These are phyloP conservation scores for Didymella pinodella DNA, from an alignment of 2,329 filamentous ascomycete species.

Conservation along the genomic window DNA sequence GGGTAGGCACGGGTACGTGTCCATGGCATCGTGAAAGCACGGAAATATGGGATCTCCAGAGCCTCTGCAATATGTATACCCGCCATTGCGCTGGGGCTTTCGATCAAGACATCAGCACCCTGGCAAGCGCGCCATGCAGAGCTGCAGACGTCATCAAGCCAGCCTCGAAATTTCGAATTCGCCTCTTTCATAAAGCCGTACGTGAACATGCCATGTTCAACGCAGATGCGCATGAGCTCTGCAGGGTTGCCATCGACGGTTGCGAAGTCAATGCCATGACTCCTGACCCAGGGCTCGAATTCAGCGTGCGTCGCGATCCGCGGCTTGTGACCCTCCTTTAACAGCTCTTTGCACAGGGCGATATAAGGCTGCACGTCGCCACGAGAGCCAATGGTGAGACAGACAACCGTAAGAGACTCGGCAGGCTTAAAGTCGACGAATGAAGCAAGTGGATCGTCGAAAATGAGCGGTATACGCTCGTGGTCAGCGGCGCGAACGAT, in stretches of 20 bases:
- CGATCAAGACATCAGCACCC: conserved; percentile 87
- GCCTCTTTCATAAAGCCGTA: conserved; percentile 89
- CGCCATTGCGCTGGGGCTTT: conserved; percentile 95
- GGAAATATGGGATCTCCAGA: conserved; percentile 91
- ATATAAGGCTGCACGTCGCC: conserved; percentile 99
- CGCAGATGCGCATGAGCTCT: conserved; percentile 94
- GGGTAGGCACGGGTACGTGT: conserved; percentile 94
- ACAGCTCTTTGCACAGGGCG: conserved; percentile 87
- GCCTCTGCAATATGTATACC: conserved; percentile 98
- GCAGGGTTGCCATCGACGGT: conserved; percentile 89
- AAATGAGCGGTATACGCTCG: conserved; percentile 78
- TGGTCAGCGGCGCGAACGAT: conserved; percentile 44
- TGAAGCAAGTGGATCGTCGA: conserved; percentile 88
- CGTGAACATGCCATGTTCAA: conserved; percentile 97
- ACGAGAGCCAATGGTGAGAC: conserved; percentile 92
- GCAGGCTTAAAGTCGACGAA: conserved; percentile 90
- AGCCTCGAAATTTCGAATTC: conserved; percentile 77
- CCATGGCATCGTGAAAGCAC: conserved; percentile 99
- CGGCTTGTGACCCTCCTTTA: conserved; percentile 85
- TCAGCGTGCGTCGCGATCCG: conserved; percentile 92
- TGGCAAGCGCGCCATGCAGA: conserved; percentile 87
- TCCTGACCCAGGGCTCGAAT: conserved; percentile 86
- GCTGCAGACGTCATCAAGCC: conserved; percentile 86
- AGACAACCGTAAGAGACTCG: conserved; percentile 82
- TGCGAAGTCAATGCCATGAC: conserved; percentile 93